A percentile compares a stretch with the other conserved stretches of the same genome.
Evolutionary conservation across 1,284 basidiomycete genomes (phyloP).

Genomic region (Entoloma clypeatum): DNA sequence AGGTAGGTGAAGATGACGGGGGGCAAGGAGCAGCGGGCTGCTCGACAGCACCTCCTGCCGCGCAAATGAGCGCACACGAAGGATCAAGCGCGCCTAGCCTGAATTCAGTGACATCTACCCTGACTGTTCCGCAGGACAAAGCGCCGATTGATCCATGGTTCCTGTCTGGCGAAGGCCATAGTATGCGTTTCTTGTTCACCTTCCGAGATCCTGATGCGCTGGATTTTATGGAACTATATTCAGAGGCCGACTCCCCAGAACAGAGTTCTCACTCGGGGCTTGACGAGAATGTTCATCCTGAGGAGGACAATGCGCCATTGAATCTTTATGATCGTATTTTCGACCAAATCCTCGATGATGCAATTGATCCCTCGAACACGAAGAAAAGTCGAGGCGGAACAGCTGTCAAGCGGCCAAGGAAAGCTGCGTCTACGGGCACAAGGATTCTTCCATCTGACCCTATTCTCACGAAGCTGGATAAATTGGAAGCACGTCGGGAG

Average conservation of each 20-base stretch:
- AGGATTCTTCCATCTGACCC: not conserved
- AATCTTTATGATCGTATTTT: constrained; percentile 5
- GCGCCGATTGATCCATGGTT: constrained; percentile 9
- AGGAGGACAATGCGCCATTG: constrained; percentile 5
- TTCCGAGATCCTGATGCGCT: constrained; percentile 15
- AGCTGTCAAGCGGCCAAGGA: constrained; percentile 1
- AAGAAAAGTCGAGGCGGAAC: constrained; percentile 1
- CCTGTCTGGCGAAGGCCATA: not conserved
- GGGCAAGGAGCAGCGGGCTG: constrained; percentile 6
- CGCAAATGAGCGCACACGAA: not conserved
- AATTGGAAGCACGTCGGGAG: not conserved
- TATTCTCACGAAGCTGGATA: constrained; percentile 8
- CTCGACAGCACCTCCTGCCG: not conserved
- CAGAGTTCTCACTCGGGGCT: too few relatives aligned
- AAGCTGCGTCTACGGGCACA: not conserved
- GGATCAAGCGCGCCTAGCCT: not conserved
- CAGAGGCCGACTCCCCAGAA: not conserved
- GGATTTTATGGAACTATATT: not conserved
- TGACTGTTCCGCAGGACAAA: not conserved
- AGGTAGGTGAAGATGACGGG: constrained; percentile 8
- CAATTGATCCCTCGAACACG: not conserved
- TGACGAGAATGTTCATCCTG: too few relatives aligned
- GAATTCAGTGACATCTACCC: not conserved
- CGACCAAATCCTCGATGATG: constrained; percentile 8
- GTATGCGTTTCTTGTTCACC: constrained; percentile 13